These are phyloP conservation scores for Mucor circinelloides DNA, from an alignment of 371 early-diverging fungal genomes.

Conservation along the genomic window DNA sequence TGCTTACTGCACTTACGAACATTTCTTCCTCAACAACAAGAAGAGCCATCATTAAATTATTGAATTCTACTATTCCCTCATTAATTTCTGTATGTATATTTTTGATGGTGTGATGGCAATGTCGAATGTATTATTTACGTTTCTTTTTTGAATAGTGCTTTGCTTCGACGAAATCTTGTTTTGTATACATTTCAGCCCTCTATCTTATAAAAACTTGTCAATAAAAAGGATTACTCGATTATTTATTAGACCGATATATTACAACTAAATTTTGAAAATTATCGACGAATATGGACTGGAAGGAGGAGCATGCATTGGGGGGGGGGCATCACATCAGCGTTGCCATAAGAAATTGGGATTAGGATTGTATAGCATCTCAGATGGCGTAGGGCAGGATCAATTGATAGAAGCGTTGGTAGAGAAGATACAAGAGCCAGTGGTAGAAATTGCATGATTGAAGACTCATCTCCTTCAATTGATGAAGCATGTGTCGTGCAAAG, in stretches of 20 bases:
- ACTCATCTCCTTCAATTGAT: no score
- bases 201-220: not conserved
- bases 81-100: not conserved
- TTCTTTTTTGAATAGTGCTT: not conserved
- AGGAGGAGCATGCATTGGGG: not conserved
- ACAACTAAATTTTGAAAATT: not conserved
- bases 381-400: not conserved
- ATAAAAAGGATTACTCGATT: conserved; percentile 1
- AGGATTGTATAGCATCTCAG: no score
- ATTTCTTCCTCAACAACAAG: conserved; percentile 56
- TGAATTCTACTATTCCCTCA: not conserved
- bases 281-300: not conserved
- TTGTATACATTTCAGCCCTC: not conserved
- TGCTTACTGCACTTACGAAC: conserved; percentile 77
- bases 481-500: no score
- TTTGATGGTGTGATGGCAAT: not conserved
- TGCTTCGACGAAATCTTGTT: not conserved
- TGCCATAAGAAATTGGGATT: not conserved
- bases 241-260: not conserved
- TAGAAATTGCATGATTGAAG: no score
- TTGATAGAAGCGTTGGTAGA: no score
- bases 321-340: not conserved
- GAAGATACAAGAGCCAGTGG: no score
- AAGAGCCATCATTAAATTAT: conserved; percentile 43
- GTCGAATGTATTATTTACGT: not conserved